phyloP scores from a whole-genome alignment of 148 eudicot genomes.

The Oxyria digyna region DNA sequence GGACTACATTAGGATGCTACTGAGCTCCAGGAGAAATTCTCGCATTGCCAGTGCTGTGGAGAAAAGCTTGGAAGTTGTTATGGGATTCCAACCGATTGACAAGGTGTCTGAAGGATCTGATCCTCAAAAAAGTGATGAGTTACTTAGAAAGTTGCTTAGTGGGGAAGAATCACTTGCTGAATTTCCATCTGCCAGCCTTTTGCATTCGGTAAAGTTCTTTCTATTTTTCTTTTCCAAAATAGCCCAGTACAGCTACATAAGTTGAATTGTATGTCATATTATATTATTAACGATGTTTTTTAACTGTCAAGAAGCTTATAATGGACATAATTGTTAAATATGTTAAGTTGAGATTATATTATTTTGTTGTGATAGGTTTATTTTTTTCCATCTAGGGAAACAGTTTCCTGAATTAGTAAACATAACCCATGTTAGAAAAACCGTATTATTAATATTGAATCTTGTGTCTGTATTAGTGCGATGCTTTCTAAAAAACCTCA shows the following conservation, averaged over 20 bases:
- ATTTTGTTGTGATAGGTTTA: no score
- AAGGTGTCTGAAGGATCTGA: slow-evolving; percentile 21
- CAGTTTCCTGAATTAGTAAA: no score
- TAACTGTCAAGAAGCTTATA: no score
- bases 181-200: slow-evolving; percentile 78
- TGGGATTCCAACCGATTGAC: slow-evolving; percentile 45
- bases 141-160: slow-evolving; percentile 33
- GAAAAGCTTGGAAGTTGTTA: slow-evolving; percentile 49
- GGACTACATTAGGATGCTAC: slow-evolving; percentile 73
- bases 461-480: not conserved
- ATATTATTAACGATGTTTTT: not conserved
- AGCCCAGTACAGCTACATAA: not conserved
- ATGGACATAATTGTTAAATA: no score
- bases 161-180: slow-evolving; percentile 91
- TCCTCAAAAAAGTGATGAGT: slow-evolving; percentile 16
- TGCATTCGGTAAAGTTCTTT: slow-evolving; percentile 48
- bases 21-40: slow-evolving; percentile 52
- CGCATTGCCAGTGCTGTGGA: slow-evolving; percentile 55
- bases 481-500: not conserved
- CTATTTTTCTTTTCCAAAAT: slow-evolving; percentile 1
- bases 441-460: not conserved
- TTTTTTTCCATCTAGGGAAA: no score
- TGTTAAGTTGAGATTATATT: no score
- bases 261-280: not conserved
- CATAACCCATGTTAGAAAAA: no score